Evolutionary conservation across 768 basidiomycete genomes (phyloP).

Genomic region (Leccinum olivaceopallidum): DNA sequence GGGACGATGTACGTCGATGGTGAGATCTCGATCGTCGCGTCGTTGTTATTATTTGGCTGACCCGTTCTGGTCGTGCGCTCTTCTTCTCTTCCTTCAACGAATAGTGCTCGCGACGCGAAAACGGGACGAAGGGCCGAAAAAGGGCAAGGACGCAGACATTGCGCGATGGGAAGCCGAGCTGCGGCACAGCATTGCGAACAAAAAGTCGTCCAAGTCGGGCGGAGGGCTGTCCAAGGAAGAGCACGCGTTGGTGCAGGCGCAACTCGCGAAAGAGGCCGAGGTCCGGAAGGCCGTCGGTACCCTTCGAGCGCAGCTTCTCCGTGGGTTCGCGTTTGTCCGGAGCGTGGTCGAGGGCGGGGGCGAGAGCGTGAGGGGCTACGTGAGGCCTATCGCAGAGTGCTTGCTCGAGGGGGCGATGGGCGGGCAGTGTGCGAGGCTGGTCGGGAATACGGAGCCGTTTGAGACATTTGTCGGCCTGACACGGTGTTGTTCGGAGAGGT

Average conservation of each 20-base stretch:
- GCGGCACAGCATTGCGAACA: constrained; percentile 79
- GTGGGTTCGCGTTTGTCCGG: constrained; percentile 70
- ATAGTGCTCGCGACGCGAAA: constrained; percentile 68
- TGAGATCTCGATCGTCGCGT: constrained; percentile 25
- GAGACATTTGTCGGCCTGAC: constrained; percentile 77
- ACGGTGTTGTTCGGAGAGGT: constrained; percentile 67
- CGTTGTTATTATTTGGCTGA: background rate
- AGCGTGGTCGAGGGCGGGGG: constrained; percentile 51
- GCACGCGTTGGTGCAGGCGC: constrained; percentile 77
- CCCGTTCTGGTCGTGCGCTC: background rate
- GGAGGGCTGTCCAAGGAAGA: constrained; percentile 77
- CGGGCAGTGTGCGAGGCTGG: constrained; percentile 53
- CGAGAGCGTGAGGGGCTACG: constrained; percentile 51
- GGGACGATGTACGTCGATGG: constrained; percentile 84
- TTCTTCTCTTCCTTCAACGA: background rate
- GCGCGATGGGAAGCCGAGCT: constrained; percentile 96
- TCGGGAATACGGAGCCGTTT: constrained; percentile 52
- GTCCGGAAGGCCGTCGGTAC: constrained; percentile 60
- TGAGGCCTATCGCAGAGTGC: constrained; percentile 50
- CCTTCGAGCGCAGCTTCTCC: constrained; percentile 55
- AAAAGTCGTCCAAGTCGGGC: constrained; percentile 47
- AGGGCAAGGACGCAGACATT: constrained; percentile 87
- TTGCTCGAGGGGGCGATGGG: constrained; percentile 68
- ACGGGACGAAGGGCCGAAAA: constrained; percentile 48
- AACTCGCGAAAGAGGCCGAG: constrained; percentile 76